These are phyloP conservation scores for Xylogone sp. DNA, from an alignment of 2,329 filamentous ascomycete species.

Conservation along the genomic window DNA sequence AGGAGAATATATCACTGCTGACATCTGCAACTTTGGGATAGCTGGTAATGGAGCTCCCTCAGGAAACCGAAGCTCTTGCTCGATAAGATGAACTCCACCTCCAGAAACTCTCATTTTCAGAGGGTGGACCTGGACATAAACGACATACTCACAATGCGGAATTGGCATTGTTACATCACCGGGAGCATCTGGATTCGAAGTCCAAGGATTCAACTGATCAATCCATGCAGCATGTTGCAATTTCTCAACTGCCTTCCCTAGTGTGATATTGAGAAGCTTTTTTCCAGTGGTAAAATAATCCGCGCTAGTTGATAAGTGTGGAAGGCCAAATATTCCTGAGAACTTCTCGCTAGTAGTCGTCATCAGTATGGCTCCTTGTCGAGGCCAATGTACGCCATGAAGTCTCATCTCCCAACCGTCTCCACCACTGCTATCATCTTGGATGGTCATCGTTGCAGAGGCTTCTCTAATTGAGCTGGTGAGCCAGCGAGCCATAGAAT, in stretches of 20 bases:
- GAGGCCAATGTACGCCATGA: conserved; percentile 81
- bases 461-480: conserved; percentile 57
- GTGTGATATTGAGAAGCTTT: conserved; percentile 66
- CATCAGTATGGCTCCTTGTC: conserved; percentile 74
- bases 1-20: conserved; percentile 61
- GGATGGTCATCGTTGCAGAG: conserved; percentile 65
- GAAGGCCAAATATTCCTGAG: conserved; percentile 83
- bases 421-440: conserved; percentile 65
- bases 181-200: conserved; percentile 60
- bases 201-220: conserved; percentile 71
- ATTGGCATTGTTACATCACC: conserved; percentile 55
- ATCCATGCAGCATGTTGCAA: conserved; percentile 54
- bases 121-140: conserved; percentile 74
- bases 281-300: conserved; percentile 53
- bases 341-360: conserved; percentile 93
- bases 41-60: conserved; percentile 52
- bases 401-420: conserved; percentile 77
- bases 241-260: conserved; percentile 62
- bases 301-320: conserved; percentile 68
- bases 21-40: conserved; percentile 56
- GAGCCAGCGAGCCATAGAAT: conserved; percentile 23
- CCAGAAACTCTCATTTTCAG: conserved; percentile 7
- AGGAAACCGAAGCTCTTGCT: conserved; percentile 59
- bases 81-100: conserved; percentile 48
- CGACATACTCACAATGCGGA: conserved; percentile 83